Conservation (phyloP, 306 rosid species). For the Crotalaria pallida region DNA sequence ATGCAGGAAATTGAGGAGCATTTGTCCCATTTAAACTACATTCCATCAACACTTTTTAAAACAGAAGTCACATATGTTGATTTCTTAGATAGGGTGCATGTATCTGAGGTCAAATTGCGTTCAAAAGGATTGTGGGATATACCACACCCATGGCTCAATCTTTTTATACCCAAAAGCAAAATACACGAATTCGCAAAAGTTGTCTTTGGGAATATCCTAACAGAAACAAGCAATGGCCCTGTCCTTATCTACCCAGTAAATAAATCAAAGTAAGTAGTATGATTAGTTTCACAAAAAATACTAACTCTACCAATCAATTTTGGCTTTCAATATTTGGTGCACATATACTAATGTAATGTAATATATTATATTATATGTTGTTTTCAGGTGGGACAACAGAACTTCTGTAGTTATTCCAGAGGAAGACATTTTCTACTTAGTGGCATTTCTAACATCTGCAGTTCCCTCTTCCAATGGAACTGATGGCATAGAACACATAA, state of each 20-base stretch:
- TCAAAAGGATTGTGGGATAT: conserved; percentile 92
- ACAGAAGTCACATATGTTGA: conserved; percentile 74
- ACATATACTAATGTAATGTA: conserved; percentile 29
- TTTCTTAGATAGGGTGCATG: conserved; percentile 88
- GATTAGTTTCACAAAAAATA: conserved; percentile 1
- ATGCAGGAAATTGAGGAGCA: conserved; percentile 65
- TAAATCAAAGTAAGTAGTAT: conserved; percentile 74
- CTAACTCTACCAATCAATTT: not conserved
- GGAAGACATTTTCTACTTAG: conserved; percentile 77
- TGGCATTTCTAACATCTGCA: conserved; percentile 87
- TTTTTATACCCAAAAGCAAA: conserved; percentile 77
- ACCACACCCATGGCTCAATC: conserved; percentile 99
- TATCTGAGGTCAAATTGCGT: conserved; percentile 78
- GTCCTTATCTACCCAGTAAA: conserved; percentile 87
- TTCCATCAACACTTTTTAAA: conserved; percentile 72
- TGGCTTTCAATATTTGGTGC: conserved; percentile 10
- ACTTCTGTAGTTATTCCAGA: conserved; percentile 63
- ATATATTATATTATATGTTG: conserved; percentile 1
- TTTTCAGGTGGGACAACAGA: conserved; percentile 91
- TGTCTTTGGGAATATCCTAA: conserved; percentile 83
- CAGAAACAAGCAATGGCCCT: conserved; percentile 58
- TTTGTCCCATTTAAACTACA: conserved; percentile 46
- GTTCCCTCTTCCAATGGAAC: conserved; percentile 69
- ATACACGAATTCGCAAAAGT: conserved; percentile 63
- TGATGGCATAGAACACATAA: conserved; percentile 73